A percentile compares a stretch with the other conserved stretches of the same genome.
Conservation (phyloP, 1,139 yeast species). For the Debaryomyces fabryi region DNA sequence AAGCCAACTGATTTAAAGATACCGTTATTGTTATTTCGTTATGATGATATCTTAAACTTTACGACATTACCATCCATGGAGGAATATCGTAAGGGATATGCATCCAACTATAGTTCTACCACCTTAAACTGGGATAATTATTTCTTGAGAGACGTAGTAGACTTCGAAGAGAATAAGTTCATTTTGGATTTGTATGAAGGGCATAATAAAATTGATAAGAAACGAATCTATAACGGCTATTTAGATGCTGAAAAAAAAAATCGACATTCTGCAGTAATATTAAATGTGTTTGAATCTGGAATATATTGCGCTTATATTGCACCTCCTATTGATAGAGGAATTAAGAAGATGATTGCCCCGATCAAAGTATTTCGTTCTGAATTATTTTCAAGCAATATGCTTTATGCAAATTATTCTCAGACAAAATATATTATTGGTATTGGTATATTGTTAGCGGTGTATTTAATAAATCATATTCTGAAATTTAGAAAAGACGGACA, state of each 20-base stretch:
- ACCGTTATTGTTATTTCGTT: conserved; percentile 29
- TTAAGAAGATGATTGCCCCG: conserved; percentile 18
- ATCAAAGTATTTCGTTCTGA: too few species aligned
- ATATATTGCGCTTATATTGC: conserved; percentile 38
- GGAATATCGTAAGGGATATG: conserved; percentile 14
- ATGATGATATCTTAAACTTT: conserved; percentile 26
- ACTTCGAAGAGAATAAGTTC: conserved; percentile 14
- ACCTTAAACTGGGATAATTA: conserved; percentile 9
- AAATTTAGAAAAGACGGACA: conserved; percentile 30
- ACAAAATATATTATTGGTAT: conserved; percentile 19
- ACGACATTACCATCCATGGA: conserved; percentile 24
- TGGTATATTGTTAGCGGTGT: conserved; percentile 21
- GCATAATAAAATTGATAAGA: background rate
- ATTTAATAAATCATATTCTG: conserved; percentile 31
- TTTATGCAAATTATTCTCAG: background rate
- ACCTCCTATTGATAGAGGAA: conserved; percentile 19
- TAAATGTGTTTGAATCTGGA: conserved; percentile 28
- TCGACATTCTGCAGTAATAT: conserved; percentile 14
- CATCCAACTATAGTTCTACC: conserved; percentile 2
- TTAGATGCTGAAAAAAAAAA: conserved; percentile 7
- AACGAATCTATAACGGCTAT: background rate
- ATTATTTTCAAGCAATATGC: background rate
- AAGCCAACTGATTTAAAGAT: conserved; percentile 12
- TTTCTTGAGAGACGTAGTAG: conserved; percentile 17
- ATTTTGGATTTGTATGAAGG: conserved; percentile 11